These are phyloP conservation scores for Kurtzmaniella quercitrusa DNA, from an alignment of 1,139 yeast species.

Conservation along the genomic window DNA sequence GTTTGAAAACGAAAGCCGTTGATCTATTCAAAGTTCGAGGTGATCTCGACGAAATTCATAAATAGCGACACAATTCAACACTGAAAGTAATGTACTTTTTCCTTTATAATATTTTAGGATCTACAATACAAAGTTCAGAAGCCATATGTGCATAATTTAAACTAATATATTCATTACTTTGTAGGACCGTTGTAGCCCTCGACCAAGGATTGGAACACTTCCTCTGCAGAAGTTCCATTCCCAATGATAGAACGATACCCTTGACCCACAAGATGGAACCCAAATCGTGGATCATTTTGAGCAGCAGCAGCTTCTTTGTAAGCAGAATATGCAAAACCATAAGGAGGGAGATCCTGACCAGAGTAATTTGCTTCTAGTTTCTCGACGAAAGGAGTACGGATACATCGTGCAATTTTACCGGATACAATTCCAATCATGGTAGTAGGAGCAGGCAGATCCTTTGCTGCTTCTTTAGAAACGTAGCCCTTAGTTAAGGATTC, in stretches of 20 bases:
- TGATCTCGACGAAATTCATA: no score
- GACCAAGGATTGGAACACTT: constrained; percentile 6
- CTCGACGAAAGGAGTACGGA: constrained; percentile 28
- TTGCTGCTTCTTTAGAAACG: constrained; percentile 10
- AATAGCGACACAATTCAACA: no score
- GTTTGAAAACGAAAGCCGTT: no score
- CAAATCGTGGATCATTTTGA: constrained; percentile 15
- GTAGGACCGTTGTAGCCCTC: not conserved
- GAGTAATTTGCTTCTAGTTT: constrained; percentile 6
- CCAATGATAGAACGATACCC: constrained; percentile 16
- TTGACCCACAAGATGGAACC: constrained; percentile 33
- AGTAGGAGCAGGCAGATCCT: constrained; percentile 16
- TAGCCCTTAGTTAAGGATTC: constrained; percentile 24
- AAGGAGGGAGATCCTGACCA: constrained; percentile 24
- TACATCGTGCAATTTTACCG: constrained; percentile 36
- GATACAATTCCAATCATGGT: constrained; percentile 32
- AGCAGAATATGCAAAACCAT: constrained; percentile 32
- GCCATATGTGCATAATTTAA: not conserved
- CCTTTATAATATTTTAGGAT: no score
- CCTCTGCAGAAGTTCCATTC: constrained; percentile 1
- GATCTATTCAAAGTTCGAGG: no score
- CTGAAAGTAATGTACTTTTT: no score
- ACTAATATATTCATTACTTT: not conserved
- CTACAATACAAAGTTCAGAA: no score
- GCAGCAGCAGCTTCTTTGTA: constrained; percentile 21